Evolutionary conservation across 2,329 filamentous ascomycete species (phyloP), one percentile per base, ranked within the genome.

Genomic region (Talaromyces amestolkiae): DNA sequence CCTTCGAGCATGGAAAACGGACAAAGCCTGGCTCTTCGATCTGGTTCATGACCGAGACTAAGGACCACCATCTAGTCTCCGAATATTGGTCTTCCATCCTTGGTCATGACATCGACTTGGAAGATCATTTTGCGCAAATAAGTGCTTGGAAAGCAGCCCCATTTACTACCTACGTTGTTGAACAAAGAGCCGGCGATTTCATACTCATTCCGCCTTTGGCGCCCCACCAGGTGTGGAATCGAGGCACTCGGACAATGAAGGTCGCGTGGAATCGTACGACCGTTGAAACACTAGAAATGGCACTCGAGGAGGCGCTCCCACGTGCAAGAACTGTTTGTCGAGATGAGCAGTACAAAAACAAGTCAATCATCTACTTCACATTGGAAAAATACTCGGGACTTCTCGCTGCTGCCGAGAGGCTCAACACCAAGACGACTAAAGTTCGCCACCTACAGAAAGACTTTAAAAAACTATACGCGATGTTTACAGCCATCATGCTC

Each of bases 271-370:
- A 99, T 76, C 87, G 95, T 31, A 97, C 92, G 0, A 97, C 93
- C 0, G 90, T 91, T 2, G 93, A 98, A 73, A 98, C 95, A 0
- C 84, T 99, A 3, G 90, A 94, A 69, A 82, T 96, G 76, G 95
- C 94, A 0, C 77, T 98, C 22, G 85, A 88, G 66, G 95, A 98
- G 79, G 93, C 94, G 0, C 83, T 99, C 2, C 93, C 93, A 0
- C 92, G 93, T 71, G 92, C 93, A 10, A 87, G 93, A 13, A 86
- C 97, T 70, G 94, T 98, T 2, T 98, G 95, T 74, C 90, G 95
- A 43, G 95, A 99, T 70, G 95, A 99, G 76, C 94, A 98, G 76
- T 99, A 99, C 82, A 98, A 98, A 77, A 97, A 96, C 80, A 98
- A 98, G 76, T 92, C 93, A 5, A 97, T 98, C 65, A 84, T 97